A percentile compares a stretch with the other conserved stretches of the same genome.
phyloP scores from a whole-genome alignment of 306 rosid genomes.

The Corylus americana region DNA sequence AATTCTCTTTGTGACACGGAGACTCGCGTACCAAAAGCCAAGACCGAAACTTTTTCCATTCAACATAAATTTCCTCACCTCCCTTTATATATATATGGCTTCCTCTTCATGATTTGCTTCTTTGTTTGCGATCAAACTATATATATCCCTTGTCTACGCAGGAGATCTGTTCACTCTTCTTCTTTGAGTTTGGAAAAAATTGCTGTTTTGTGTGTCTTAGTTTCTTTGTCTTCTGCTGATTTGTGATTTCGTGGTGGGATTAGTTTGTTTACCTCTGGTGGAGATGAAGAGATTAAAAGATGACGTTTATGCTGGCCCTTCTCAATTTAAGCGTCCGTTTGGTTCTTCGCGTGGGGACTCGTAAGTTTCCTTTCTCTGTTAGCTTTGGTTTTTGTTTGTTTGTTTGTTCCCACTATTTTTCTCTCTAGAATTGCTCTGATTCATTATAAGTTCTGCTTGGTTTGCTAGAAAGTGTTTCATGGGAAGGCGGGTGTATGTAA shows the following conservation, averaged over 20 bases:
- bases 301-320: slow-evolving; percentile 47
- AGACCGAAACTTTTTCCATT: neutral
- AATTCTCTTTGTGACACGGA: neutral
- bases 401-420: neutral
- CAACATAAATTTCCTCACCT: neutral
- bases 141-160: neutral
- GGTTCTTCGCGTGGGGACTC: slow-evolving; percentile 63
- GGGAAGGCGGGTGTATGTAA: slow-evolving; percentile 13
- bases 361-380: slow-evolving; percentile 42
- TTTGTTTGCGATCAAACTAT: slow-evolving; percentile 18
- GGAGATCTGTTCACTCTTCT: slow-evolving; percentile 29
- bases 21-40: neutral
- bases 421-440: slow-evolving; percentile 21
- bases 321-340: slow-evolving; percentile 68
- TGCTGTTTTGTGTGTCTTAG: neutral
- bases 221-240: neutral
- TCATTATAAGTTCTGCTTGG: slow-evolving; percentile 23
- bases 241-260: neutral
- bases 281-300: slow-evolving; percentile 32
- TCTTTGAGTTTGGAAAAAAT: neutral
- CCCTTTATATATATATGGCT: neutral
- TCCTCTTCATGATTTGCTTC: neutral
- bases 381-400: neutral
- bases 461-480: slow-evolving; percentile 4
- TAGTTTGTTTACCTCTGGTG: neutral